These are phyloP conservation scores for Candida buenavistaensis DNA, from an alignment of 1,139 yeast species.

Conservation along the genomic window DNA sequence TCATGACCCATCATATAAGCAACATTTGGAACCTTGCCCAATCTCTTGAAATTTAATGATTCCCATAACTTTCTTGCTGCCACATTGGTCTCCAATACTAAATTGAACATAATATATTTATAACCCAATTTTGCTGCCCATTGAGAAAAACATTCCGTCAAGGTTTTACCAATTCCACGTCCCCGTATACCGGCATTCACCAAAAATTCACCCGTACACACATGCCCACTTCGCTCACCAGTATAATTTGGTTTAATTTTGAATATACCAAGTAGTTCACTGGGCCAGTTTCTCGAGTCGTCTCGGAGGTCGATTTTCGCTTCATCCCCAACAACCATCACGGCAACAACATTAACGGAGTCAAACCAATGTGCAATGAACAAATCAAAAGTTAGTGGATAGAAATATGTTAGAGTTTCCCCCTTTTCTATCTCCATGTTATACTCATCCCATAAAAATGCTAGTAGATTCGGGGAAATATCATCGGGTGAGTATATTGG, in stretches of 20 bases:
- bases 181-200: conserved; percentile 93
- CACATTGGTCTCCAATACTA: conserved; percentile 85
- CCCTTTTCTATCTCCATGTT: conserved; percentile 92
- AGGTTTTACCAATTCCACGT: conserved; percentile 85
- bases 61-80: conserved; percentile 83
- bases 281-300: conserved; percentile 72
- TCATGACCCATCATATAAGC: conserved; percentile 75
- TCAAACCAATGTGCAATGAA: conserved; percentile 82
- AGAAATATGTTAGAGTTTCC: conserved; percentile 82
- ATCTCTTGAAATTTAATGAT: conserved; percentile 69
- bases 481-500: conserved; percentile 68
- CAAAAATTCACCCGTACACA: conserved; percentile 86
- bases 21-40: conserved; percentile 81
- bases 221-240: conserved; percentile 86
- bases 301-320: conserved; percentile 26
- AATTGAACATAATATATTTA: conserved; percentile 77
- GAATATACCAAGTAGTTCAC: conserved; percentile 84
- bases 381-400: conserved; percentile 68
- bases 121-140: conserved; percentile 94
- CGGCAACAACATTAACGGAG: conserved; percentile 76
- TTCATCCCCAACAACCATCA: conserved; percentile 81
- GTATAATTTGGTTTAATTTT: conserved; percentile 87
- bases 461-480: conserved; percentile 75
- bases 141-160: conserved; percentile 78
- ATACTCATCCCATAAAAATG: conserved; percentile 85